phyloP scores from a whole-genome alignment of 2,329 filamentous ascomycete species.

The Emergomyces pasteurianus region DNA sequence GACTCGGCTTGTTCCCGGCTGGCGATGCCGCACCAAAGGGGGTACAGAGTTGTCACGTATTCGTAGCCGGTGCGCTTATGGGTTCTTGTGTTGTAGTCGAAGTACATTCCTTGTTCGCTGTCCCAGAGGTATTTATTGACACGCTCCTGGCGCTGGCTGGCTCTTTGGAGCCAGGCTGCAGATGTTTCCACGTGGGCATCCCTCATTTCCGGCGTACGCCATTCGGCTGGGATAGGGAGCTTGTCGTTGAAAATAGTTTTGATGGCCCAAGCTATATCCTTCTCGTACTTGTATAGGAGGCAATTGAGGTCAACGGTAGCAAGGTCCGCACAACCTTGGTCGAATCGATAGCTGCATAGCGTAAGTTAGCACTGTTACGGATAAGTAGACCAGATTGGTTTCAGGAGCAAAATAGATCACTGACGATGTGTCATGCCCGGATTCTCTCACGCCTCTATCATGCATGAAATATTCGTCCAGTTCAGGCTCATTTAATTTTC shows the following conservation, averaged over 20 bases:
- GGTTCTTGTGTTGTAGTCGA: slow-evolving; percentile 72
- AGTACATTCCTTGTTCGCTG: slow-evolving; percentile 38
- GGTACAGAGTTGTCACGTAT: slow-evolving; percentile 75
- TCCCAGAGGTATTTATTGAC: slow-evolving; percentile 84
- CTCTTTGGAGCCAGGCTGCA: slow-evolving; percentile 66
- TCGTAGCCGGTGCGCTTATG: slow-evolving; percentile 66
- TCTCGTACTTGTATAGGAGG: slow-evolving; percentile 81
- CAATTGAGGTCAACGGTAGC: slow-evolving; percentile 81
- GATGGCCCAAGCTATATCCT: slow-evolving; percentile 68
- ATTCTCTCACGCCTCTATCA: slow-evolving; percentile 76
- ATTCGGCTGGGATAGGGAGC: slow-evolving; percentile 60
- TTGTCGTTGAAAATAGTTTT: slow-evolving; percentile 63
- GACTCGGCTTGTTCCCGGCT: slow-evolving; percentile 62
- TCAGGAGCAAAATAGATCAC: neutral
- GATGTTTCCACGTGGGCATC: slow-evolving; percentile 60
- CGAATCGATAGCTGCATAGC: slow-evolving; percentile 51
- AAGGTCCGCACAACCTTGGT: slow-evolving; percentile 64
- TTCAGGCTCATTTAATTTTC: slow-evolving; percentile 60
- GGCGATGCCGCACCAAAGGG: slow-evolving; percentile 73
- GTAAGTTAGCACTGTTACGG: neutral
- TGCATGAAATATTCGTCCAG: slow-evolving; percentile 79
- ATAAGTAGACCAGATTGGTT: neutral
- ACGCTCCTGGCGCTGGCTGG: slow-evolving; percentile 58
- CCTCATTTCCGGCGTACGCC: slow-evolving; percentile 48
- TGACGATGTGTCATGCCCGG: slow-evolving; percentile 67